A percentile compares a stretch with the other conserved stretches of the same genome.
Evolutionary conservation across 2,329 filamentous ascomycete genomes (phyloP).

Genomic region (Hypomyces perniciosus): DNA sequence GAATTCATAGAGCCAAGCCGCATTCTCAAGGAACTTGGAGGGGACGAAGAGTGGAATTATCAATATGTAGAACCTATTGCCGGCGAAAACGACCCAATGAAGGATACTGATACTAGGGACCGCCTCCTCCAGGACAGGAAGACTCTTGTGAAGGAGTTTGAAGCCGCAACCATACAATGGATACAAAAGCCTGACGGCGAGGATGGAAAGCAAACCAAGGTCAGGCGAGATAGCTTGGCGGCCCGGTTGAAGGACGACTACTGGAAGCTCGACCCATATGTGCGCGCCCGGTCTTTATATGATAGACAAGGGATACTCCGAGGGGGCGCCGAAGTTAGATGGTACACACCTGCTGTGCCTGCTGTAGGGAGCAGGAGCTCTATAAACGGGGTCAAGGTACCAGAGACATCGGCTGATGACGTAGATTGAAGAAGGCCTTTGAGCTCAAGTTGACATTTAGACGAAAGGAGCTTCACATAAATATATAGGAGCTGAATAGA

Average conservation of each 20-base stretch:
- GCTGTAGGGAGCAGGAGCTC: no score
- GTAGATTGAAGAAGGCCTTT: conserved; percentile 6
- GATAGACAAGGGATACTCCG: conserved; percentile 72
- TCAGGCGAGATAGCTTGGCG: conserved; percentile 56
- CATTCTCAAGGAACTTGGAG: conserved; percentile 79
- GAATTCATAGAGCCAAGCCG: conserved; percentile 65
- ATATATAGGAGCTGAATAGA: neutral
- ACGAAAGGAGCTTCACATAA: neutral
- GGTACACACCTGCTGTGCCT: conserved; percentile 2
- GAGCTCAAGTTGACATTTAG: neutral
- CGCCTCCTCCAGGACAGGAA: conserved; percentile 58
- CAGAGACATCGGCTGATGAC: conserved; percentile 8
- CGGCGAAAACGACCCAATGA: conserved; percentile 73
- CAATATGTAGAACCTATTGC: conserved; percentile 68
- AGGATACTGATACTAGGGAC: conserved; percentile 57
- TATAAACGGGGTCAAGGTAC: neutral
- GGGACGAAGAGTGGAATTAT: conserved; percentile 80
- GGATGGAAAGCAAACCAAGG: conserved; percentile 43
- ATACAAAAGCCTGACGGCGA: conserved; percentile 43
- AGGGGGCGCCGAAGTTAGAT: conserved; percentile 57
- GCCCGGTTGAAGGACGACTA: conserved; percentile 65
- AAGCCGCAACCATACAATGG: conserved; percentile 71
- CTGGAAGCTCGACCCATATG: conserved; percentile 83
- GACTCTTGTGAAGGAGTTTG: conserved; percentile 64
- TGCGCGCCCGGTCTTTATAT: conserved; percentile 77